Base-by-base conservation (phyloP, 108 stramenopile species). In the Cylindrotheca closterium region DNA sequence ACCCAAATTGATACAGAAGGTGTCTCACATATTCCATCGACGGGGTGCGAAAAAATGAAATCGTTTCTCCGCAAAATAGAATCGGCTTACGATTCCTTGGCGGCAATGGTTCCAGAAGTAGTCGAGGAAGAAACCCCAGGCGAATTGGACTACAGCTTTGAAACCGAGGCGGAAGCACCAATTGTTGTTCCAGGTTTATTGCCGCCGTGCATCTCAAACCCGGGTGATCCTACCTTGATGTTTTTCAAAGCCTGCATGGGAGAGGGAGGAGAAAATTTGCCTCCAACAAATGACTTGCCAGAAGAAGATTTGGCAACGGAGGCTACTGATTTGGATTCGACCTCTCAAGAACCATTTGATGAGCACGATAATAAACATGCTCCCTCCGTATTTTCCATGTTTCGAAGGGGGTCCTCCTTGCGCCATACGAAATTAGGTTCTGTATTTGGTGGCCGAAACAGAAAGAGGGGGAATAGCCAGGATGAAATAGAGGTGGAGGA, bases 181-280 rank as follows among this genome's bases (percentile, higher is more conserved):
- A 61, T 47, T 22, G 58, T 79, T 21, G 70, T 84, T 30, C 73
- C 83, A 1, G 83, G 80, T 53, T 60, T 84, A 3, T 60, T 84
- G 30, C 83, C 83, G 19, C 77, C 79, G 29, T 84, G 83, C 49
- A 75, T 66, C 7, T 71, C 79, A 25, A 28, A 50, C 26, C 53
- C 60, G 10, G 83, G 83, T 1, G 83, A 84, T 61, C 50, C 68
- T 25, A 84, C 83, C 5, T 23, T 78, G 1, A 70, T 64, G 30
- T 84, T 84, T 63, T 84, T 84, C 34, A 50, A 50, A 3, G 79
- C 79, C 0, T 84, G 83, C 46, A 52, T 27, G 33, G 75, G 75
- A 23, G 55, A 63, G 8, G 22, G 15, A 27, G 54, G 55, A 1
- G 24, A 33, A 37, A 10, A 18, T 42, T 2, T 4, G 15, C 30